Base-by-base conservation (phyloP, 495 filamentous ascomycete species). In the Penicillium herquei region DNA sequence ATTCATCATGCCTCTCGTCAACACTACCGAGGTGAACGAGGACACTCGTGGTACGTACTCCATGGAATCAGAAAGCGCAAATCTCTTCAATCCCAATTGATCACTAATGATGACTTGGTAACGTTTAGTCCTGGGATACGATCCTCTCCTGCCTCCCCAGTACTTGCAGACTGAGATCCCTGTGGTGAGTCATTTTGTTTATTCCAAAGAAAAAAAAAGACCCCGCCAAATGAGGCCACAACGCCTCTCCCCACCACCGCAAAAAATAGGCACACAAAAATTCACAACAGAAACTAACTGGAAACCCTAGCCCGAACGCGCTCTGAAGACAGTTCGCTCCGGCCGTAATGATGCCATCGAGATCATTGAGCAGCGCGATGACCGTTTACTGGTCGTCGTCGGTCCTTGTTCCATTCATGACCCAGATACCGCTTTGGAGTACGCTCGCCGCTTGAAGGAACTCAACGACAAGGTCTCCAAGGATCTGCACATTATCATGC, bases 351-450 rank as follows among this genome's bases (percentile, higher is more conserved):
- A 96, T 64, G 88, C 91, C 56, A 80, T 91, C 52, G 78, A 85
- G 46, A 88, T 97, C 68, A 89, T 98, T 56, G 91, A 89, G 68
- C 85, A 87, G 65, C 74, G 78, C 39, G 81, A 84, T 63, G 91
- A 96, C 78, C 90, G 92, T 46, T 88, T 98, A 6, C 84, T 98
- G 55, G 94, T 98, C 58, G 84, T 98, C 49, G 89, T 94, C 63
- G 94, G 94, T 1, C 94, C 94, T 31, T 98, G 94, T 81, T 97
- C 92, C 43, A 91, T 98, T 68, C 94, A 98, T 78, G 94, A 98
- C 72, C 94, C 94, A 2, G 84, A 79, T 18, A 85, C 84, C 10
- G 94, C 94, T 2, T 80, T 93, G 56, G 94, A 97, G 70, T 98
- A 98, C 73, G 87, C 87, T 60, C 63, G 75, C 31, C 84, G 86